These are phyloP conservation scores for Plantago coronopus DNA, from an alignment of 305 asterid genomes.

Conservation along the genomic window DNA sequence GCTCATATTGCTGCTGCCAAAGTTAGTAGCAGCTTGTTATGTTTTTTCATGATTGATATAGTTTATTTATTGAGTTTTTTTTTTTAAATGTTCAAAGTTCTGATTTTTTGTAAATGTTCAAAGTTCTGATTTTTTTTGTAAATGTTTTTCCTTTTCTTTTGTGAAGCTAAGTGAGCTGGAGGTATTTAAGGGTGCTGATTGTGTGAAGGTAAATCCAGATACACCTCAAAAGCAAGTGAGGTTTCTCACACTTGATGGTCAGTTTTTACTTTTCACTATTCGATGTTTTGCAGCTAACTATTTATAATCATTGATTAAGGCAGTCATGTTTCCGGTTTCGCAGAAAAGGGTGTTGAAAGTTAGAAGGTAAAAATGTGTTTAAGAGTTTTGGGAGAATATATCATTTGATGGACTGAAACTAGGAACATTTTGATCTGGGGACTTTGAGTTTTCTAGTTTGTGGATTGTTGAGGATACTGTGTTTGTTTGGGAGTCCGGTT, in stretches of 20 bases:
- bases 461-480: too few species aligned
- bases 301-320: neutral
- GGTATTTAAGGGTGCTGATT: conserved; percentile 63
- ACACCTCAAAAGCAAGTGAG: conserved; percentile 95
- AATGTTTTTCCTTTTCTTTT: conserved; percentile 1
- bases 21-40: conserved; percentile 32
- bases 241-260: conserved; percentile 82
- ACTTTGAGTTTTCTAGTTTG: too few species aligned
- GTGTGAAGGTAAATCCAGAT: conserved; percentile 95
- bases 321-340: too few species aligned
- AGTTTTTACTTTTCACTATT: conserved; percentile 12
- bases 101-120: too few species aligned
- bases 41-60: conserved; percentile 11
- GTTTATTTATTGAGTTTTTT: too few species aligned
- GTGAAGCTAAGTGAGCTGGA: conserved; percentile 64
- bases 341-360: neutral
- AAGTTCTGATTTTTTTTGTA: neutral
- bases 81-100: too few species aligned
- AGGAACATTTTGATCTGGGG: too few species aligned
- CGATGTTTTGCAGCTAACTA: neutral
- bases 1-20: conserved; percentile 64
- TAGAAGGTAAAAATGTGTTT: too few species aligned
- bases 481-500: too few species aligned
- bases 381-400: too few species aligned
- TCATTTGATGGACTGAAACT: too few species aligned